These are phyloP conservation scores for Nicotiana sylvestris DNA, from an alignment of 257 asterid species.

Conservation along the genomic window DNA sequence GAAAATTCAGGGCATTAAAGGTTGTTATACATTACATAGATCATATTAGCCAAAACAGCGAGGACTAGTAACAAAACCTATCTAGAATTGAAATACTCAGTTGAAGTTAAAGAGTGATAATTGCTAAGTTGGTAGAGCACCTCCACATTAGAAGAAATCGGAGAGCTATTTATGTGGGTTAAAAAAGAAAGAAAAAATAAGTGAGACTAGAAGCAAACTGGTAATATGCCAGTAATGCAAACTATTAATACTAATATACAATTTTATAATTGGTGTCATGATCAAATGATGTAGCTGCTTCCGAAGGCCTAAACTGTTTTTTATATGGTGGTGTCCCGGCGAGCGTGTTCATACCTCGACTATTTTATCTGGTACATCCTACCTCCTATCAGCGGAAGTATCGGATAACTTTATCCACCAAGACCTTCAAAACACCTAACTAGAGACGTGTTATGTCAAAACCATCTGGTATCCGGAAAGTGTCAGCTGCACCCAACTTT, in stretches of 20 bases:
- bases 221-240: too few species aligned
- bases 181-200: too few species aligned
- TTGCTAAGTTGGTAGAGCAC: too few species aligned
- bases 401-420: not conserved
- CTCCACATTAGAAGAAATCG: too few species aligned
- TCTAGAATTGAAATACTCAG: too few species aligned
- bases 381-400: not conserved
- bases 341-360: not conserved
- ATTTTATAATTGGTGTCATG: not conserved
- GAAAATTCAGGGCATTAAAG: too few species aligned
- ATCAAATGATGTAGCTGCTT: not conserved
- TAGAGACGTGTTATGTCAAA: conserved; percentile 50
- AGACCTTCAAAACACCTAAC: not conserved
- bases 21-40: too few species aligned
- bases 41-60: too few species aligned
- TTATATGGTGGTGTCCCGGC: not conserved
- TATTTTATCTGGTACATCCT: not conserved
- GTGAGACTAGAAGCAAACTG: too few species aligned
- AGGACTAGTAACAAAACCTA: too few species aligned
- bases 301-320: not conserved
- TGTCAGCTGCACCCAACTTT: conserved; percentile 80
- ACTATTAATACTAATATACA: not conserved
- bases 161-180: too few species aligned
- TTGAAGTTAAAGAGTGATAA: too few species aligned
- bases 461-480: conserved; percentile 69